Base-by-base conservation (phyloP, 345 rosid species). In the Trapa bicornis region DNA sequence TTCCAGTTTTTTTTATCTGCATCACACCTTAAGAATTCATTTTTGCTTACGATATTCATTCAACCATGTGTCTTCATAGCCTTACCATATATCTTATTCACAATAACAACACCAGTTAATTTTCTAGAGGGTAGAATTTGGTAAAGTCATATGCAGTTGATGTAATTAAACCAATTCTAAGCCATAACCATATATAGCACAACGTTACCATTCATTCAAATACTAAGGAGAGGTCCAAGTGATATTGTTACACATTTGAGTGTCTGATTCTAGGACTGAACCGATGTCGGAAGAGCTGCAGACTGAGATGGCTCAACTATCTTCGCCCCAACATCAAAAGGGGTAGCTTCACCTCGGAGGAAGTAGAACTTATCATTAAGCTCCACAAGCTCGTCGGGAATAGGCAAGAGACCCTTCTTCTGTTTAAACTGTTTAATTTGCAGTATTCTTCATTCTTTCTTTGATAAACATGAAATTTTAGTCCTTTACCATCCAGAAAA, bases 271-370 rank as follows among this genome's bases (percentile, higher is more conserved):
- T 13, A 82, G 83, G 85, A 22, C 70, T 82, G 2, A 77, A 75
- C 45, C 72, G 81, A 69, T 79, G 85, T 71, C 72, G 83, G 3
- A 79, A 79, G 72, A 82, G 85, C 70, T 77, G 81, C 43, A 70
- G 83, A 35, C 67, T 79, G 54, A 75, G 85, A 54, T 79, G 85
- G 83, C 42, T 75, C 9, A 82, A 82, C 72, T 82, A 80, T 38
- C 80, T 79, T 4, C 78, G 77, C 37, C 86, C 86, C 5, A 72
- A 77, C 72, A 77, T 79, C 70, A 77, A 70, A 67, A 74, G 83
- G 74, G 86, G 86, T 11, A 70, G 65, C 14, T 75, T 80, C 75
- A 29, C 78, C 1, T 56, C 63, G 15, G 80, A 77, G 5, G 86
- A 82, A 72, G 77, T 71, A 7, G 79, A 79, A 54, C 76, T 82